Evolutionary conservation across 176 grass and related monocot species (phyloP).

Genomic region (Cenchrus purpureus): DNA sequence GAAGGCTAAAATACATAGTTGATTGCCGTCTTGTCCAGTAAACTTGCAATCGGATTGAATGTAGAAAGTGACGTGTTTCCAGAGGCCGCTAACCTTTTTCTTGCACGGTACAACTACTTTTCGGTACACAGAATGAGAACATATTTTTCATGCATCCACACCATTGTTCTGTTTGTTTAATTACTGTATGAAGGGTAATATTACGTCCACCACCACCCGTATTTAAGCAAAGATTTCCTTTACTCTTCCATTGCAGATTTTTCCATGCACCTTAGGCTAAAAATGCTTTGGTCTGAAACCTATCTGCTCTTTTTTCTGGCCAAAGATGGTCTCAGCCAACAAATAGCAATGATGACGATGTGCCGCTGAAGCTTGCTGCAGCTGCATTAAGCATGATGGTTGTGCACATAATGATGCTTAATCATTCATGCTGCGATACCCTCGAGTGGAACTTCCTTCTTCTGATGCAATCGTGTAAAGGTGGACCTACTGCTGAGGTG

Average conservation of each 20-base stretch:
- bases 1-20: background rate
- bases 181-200: background rate
- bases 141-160: background rate
- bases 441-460: slow-evolving; percentile 52
- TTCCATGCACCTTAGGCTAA: slow-evolving; percentile 43
- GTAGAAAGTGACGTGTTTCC: background rate
- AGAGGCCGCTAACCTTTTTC: background rate
- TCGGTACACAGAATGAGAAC: background rate
- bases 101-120: background rate
- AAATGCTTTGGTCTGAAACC: slow-evolving; percentile 45
- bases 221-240: slow-evolving; percentile 3
- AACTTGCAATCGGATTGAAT: background rate
- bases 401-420: slow-evolving; percentile 51
- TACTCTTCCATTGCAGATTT: slow-evolving; percentile 39
- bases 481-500: slow-evolving; percentile 27
- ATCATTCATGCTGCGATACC: slow-evolving; percentile 43
- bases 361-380: slow-evolving; percentile 26
- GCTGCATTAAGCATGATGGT: slow-evolving; percentile 59
- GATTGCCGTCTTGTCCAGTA: background rate
- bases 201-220: background rate
- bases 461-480: slow-evolving; percentile 43
- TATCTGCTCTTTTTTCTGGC: slow-evolving; percentile 10
- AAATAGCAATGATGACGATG: slow-evolving; percentile 10
- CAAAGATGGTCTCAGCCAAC: slow-evolving; percentile 34
- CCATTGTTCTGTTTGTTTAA: background rate